Evolutionary conservation across 306 rosid genomes (phyloP), one percentile per base, ranked within the genome.

Genomic region (Trifolium fragiferum): DNA sequence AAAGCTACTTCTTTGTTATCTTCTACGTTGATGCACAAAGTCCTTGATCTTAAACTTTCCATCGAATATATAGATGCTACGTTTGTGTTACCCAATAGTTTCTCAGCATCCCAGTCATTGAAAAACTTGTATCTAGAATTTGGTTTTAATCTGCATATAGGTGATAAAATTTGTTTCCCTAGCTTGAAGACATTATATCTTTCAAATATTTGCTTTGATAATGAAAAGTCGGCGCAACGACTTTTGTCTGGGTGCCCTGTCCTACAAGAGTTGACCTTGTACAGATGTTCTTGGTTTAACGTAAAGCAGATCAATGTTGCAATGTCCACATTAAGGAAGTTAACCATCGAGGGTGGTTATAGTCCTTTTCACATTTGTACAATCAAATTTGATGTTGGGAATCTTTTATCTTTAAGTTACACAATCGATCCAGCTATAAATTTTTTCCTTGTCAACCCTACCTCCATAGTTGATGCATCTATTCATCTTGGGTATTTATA

Each of bases 191-290:
- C 8, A 38, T 78, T 62, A 62, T 1, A 30, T 7, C 57, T 78
- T 71, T 27, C 73, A 25, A 8, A 0, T 7, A 4, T 71, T 50
- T 18, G 60, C 13, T 78, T 65, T 5, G n/a, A 49, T 54, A 68
- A 78, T 53, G 73, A 71, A 10, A 50, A 64, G 63, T 61, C 77
- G 1, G 12, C 19, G 21, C 37, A 78, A 38, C 57, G 32, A 18
- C 70, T 77, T 20, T 59, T 68, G 11, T 77, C 75, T 19, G 41
- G 38, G 18, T 76, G 61, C 27, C 70, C 58, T 33, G 64, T 77
- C 10, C 20, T 77, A 5, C 41, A 69, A 33, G 27, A 69, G 15
- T 69, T 77, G 38, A 46, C 76, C 55, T 43, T 77, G 43, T 21
- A 2, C 6, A 20, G 16, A 18, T 68, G 62, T 68, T 5, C 7